A percentile compares a stretch with the other conserved stretches of the same genome.
Conservation (phyloP, 2,329 filamentous ascomycete genomes). For the Aureobasidium pullulans region DNA sequence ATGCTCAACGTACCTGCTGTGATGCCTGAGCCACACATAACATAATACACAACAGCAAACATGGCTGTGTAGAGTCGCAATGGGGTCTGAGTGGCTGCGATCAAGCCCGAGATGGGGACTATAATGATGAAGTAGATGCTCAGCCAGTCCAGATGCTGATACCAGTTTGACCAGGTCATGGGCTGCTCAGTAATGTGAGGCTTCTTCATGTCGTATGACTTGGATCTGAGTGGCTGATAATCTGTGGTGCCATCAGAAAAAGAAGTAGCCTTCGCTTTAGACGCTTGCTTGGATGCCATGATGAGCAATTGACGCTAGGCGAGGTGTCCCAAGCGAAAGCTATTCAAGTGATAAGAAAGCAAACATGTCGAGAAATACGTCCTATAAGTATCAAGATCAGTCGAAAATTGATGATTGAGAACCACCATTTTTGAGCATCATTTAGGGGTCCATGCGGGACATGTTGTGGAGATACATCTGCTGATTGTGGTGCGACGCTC, state of each 20-base stretch:
- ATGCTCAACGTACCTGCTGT: slow-evolving; percentile 29
- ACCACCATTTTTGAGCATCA: not conserved
- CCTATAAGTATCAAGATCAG: not conserved
- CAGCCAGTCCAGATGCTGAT: slow-evolving; percentile 90
- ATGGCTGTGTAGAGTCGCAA: slow-evolving; percentile 63
- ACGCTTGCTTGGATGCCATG: not conserved
- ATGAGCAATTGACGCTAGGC: not conserved
- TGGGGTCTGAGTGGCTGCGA: slow-evolving; percentile 72
- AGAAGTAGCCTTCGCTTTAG: not conserved
- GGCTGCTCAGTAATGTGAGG: slow-evolving; percentile 77
- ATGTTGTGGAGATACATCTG: slow-evolving; percentile 8
- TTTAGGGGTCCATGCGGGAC: not conserved
- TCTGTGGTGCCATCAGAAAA: not conserved
- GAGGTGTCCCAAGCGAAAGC: not conserved
- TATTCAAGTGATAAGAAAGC: not conserved
- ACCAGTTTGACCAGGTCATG: slow-evolving; percentile 76
- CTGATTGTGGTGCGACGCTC: not conserved
- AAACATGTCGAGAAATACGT: not conserved
- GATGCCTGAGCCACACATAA: slow-evolving; percentile 53
- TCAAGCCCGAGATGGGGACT: slow-evolving; percentile 65
- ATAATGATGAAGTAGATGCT: slow-evolving; percentile 76
- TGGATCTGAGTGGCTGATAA: not conserved
- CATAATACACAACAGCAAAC: slow-evolving; percentile 73
- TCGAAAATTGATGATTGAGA: too few relatives aligned
- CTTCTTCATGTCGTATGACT: slow-evolving; percentile 18